Evolutionary conservation across 371 early-diverging fungal species (phyloP), one percentile per base, ranked within the genome.

Genomic region (Blakeslea trispora): DNA sequence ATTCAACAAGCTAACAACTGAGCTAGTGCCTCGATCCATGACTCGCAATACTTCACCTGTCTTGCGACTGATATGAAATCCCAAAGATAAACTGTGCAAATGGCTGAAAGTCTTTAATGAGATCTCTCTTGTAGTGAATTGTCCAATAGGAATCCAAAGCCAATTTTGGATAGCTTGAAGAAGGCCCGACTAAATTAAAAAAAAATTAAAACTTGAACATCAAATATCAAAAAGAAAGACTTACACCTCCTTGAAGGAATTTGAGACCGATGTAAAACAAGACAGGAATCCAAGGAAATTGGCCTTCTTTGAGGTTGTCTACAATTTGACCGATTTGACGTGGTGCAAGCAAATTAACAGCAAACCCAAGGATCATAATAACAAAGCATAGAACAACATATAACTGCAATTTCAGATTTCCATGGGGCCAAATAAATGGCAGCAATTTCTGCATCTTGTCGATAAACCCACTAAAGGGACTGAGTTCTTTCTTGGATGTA

Each of bases 31-130:
- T 19, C 96, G 87, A 67, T 97, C 96, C 85, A 89, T 81, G 15
- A 91, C 86, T 15, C 93, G 81, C 43, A 93, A 75, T 24, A 93
- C 88, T 66, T 94, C 95, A 23, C 95, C 95, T 0, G 97, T 97
- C 67, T 96, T 95, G 53, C 96, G 88, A 53, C 87, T 91, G 52
- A 96, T 83, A 63, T 97, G 96, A 68, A 88, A 97, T 17, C 87
- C 76, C 22, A 95, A 69, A 3, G 93, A 91, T 35, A 96, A 81
- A 21, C 76, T 76, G 66, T 93, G 92, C 46, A 97, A 70, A 69
- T 97, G 97, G 45, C 81, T 73, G 55, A 97, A 91, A 87, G 95
- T 90, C 41, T 82, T 80, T 13, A 95, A 86, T 9, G 92, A 89
- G 21, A 96, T 78, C 53, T 90, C 85, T 32, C 91, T 82, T 1